Evolutionary conservation across 2,329 filamentous ascomycete genomes (phyloP).

Genomic region (Aspergillus sergii): DNA sequence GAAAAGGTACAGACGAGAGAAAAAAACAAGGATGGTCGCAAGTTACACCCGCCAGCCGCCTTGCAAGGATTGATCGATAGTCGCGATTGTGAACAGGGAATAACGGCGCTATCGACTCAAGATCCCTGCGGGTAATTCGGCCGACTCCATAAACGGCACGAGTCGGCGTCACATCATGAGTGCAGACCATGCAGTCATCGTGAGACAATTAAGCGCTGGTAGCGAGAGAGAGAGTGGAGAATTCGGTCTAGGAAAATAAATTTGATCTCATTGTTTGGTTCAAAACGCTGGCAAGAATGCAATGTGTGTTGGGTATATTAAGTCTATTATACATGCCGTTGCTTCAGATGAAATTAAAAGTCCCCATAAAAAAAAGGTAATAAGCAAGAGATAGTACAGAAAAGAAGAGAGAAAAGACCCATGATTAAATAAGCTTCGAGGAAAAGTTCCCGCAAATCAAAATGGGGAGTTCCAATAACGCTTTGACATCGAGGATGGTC

Average conservation of each 20-base stretch:
- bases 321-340: conserved; percentile 42
- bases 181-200: conserved; percentile 11
- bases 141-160: neutral
- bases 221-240: neutral
- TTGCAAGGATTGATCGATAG: conserved; percentile 6
- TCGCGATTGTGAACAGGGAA: conserved; percentile 7
- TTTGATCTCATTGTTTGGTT: neutral
- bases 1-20: neutral
- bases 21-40: neutral
- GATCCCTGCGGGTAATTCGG: neutral
- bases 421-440: conserved; percentile 4
- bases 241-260: neutral
- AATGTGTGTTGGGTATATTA: conserved; percentile 41
- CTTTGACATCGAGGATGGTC: conserved; percentile 8
- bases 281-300: conserved; percentile 19
- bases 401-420: conserved; percentile 6
- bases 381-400: conserved; percentile 22
- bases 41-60: conserved; percentile 5
- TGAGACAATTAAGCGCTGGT: conserved; percentile 5
- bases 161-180: conserved; percentile 8
- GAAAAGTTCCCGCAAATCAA: neutral
- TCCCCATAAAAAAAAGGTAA: conserved; percentile 10
- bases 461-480: neutral
- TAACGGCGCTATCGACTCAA: conserved; percentile 8
- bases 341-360: conserved; percentile 29